These are phyloP conservation scores for Trichoderma lentiforme DNA, from an alignment of 2,329 filamentous ascomycete species.

Conservation along the genomic window DNA sequence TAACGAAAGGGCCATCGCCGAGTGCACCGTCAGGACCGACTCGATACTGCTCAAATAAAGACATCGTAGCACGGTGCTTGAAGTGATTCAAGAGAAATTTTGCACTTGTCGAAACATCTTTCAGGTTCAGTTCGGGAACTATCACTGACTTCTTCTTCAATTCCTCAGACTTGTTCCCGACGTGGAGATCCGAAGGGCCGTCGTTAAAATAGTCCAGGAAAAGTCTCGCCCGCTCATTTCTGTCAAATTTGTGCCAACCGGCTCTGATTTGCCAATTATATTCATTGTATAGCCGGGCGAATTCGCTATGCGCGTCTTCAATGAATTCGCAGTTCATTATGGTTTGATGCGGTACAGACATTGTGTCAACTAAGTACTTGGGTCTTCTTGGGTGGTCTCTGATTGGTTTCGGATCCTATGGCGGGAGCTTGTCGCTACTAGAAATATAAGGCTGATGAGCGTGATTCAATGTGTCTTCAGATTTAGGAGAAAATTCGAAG, in stretches of 20 bases:
- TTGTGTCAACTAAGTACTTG: background rate
- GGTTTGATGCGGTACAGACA: background rate
- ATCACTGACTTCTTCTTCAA: background rate
- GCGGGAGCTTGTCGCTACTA: background rate
- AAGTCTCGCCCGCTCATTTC: background rate
- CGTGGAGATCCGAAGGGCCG: background rate
- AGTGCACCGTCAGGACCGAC: slow-evolving; percentile 28
- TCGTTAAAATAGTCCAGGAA: background rate
- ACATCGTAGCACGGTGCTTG: slow-evolving; percentile 35
- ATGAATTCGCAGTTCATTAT: background rate
- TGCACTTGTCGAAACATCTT: background rate
- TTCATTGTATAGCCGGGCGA: background rate
- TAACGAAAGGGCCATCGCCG: slow-evolving; percentile 38
- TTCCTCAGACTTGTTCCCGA: background rate
- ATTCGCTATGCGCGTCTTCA: background rate
- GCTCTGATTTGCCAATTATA: background rate
- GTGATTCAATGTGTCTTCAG: background rate
- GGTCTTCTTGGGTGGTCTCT: background rate
- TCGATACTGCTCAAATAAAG: slow-evolving; percentile 35
- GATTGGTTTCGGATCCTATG: background rate
- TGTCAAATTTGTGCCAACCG: background rate
- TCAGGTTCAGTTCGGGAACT: background rate
- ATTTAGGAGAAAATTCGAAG: background rate
- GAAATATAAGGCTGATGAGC: background rate
- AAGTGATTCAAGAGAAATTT: slow-evolving; percentile 29